A percentile compares a stretch with the other conserved stretches of the same genome.
These are phyloP conservation scores for Trichomonascaceae sp. DNA, from an alignment of 1,139 yeast genomes.

Conservation along the genomic window DNA sequence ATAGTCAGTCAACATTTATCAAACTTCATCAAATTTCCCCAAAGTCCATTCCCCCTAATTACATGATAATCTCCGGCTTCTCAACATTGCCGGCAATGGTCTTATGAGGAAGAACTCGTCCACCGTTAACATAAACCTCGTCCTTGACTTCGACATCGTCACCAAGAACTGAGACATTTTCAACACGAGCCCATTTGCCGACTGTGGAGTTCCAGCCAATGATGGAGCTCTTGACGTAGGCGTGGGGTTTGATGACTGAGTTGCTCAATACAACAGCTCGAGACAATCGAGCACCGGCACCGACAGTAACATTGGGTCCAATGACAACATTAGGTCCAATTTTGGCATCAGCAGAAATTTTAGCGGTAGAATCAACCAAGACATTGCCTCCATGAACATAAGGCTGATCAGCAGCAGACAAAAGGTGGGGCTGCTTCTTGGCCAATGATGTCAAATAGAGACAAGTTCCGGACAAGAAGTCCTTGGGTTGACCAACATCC, in stretches of 20 bases:
- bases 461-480: slow-evolving; percentile 94
- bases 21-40: not conserved
- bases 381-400: slow-evolving; percentile 91
- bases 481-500: slow-evolving; percentile 99
- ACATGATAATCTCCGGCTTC: slow-evolving; percentile 97
- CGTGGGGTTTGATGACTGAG: slow-evolving; percentile 93
- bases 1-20: not conserved
- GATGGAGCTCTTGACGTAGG: slow-evolving; percentile 95
- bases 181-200: slow-evolving; percentile 99
- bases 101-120: slow-evolving; percentile 98
- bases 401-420: slow-evolving; percentile 56
- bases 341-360: slow-evolving; percentile 85
- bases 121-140: slow-evolving; percentile 98
- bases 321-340: slow-evolving; percentile 98
- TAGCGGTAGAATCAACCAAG: slow-evolving; percentile 90
- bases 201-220: slow-evolving; percentile 99
- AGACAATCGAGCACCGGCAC: slow-evolving; percentile 98
- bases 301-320: slow-evolving; percentile 94
- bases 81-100: slow-evolving; percentile 94
- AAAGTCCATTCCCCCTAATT: too few species aligned
- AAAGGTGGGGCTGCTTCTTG: slow-evolving; percentile 67
- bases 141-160: slow-evolving; percentile 98
- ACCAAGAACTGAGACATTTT: slow-evolving; percentile 96
- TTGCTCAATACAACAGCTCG: slow-evolving; percentile 90
- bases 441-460: slow-evolving; percentile 83